Evolutionary conservation across 352 stramenopile species (phyloP).

Genomic region (Nothophytophthora sp.): DNA sequence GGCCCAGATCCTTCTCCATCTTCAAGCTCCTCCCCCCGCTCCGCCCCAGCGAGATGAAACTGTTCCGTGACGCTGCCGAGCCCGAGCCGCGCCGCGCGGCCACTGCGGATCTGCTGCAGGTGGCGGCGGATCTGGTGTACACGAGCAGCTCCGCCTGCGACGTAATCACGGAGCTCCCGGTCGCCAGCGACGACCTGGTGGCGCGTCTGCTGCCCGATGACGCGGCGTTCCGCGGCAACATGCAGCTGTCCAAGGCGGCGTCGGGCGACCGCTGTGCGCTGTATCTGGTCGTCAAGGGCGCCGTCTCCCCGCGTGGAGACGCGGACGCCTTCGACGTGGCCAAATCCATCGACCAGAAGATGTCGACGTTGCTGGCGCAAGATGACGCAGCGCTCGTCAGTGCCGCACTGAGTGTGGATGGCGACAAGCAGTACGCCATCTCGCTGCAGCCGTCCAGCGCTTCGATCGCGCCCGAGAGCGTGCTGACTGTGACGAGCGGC

Average conservation of each 20-base stretch:
- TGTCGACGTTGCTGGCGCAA: constrained; percentile 22
- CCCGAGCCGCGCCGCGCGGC: background rate
- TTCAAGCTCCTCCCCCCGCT: constrained; percentile 14
- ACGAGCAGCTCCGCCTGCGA: constrained; percentile 22
- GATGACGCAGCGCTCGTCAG: constrained; percentile 23
- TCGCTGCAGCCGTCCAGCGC: constrained; percentile 14
- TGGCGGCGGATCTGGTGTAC: constrained; percentile 38
- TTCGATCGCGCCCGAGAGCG: constrained; percentile 6
- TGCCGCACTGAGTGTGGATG: constrained; percentile 14
- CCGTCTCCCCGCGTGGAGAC: constrained; percentile 2
- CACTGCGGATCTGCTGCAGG: background rate
- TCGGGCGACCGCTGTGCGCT: constrained; percentile 32
- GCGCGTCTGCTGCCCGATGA: constrained; percentile 18
- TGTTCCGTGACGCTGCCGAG: constrained; percentile 10
- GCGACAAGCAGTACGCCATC: constrained; percentile 26
- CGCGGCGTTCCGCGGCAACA: constrained; percentile 31
- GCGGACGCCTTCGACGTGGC: constrained; percentile 25
- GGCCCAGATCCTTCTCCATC: constrained; percentile 3
- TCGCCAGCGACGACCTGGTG: constrained; percentile 20
- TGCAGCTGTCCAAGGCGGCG: constrained; percentile 39
- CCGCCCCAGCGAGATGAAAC: constrained; percentile 2
- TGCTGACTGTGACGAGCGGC: constrained; percentile 30
- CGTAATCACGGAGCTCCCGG: constrained; percentile 18
- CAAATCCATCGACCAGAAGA: constrained; percentile 19
- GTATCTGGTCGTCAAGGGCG: constrained; percentile 34